A percentile compares a stretch with the other conserved stretches of the same genome.
phyloP scores from a whole-genome alignment of 2,329 filamentous ascomycete species.

The Sporothrix inflata region DNA sequence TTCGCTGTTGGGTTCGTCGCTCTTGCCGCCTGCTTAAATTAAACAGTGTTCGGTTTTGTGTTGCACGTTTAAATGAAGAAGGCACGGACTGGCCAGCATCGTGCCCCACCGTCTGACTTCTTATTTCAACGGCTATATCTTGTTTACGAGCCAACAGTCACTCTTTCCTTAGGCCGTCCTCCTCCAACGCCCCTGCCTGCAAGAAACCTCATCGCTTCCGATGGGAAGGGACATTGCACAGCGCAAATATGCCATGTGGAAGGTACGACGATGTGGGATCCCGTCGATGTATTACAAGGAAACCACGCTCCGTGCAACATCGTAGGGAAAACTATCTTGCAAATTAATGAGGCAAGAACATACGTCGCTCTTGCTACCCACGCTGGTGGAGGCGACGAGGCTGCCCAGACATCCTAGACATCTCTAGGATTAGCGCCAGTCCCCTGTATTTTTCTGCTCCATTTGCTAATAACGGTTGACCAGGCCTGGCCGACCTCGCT shows the following conservation, averaged over 20 bases:
- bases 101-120: slow-evolving; percentile 23
- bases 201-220: background rate
- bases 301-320: background rate
- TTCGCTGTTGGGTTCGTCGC: slow-evolving; percentile 7
- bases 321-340: slow-evolving; percentile 7
- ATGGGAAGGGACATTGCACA: background rate
- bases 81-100: background rate
- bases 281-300: slow-evolving; percentile 19
- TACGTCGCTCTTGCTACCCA: background rate
- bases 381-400: background rate
- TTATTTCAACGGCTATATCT: background rate
- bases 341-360: background rate
- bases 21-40: slow-evolving; percentile 13
- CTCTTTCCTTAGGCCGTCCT: slow-evolving; percentile 15
- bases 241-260: slow-evolving; percentile 20
- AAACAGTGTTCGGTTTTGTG: background rate
- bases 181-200: background rate
- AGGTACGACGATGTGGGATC: slow-evolving; percentile 15
- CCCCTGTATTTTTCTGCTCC: background rate
- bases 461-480: background rate
- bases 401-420: background rate
- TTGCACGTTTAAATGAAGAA: slow-evolving; percentile 22
- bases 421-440: slow-evolving; percentile 8
- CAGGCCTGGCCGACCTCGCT: background rate
- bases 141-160: background rate